A percentile compares a stretch with the other conserved stretches of the same genome.
Conservation (phyloP, 1,139 yeast species). For the Arxiozyma telluris region DNA sequence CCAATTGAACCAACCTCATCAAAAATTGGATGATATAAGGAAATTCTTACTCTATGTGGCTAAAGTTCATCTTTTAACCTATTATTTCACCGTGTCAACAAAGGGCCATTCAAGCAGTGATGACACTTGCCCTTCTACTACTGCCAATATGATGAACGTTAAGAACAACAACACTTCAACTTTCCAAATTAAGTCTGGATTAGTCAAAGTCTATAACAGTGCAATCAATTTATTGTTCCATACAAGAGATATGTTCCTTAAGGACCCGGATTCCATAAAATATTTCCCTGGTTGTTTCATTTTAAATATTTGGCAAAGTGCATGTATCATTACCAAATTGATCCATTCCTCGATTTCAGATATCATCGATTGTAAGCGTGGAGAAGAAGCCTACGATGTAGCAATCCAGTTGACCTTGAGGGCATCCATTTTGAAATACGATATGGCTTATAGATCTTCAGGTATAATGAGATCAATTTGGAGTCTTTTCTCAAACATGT, state of each 20-base stretch:
- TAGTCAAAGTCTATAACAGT: conserved; percentile 69
- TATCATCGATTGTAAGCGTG: conserved; percentile 60
- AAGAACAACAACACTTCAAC: background rate
- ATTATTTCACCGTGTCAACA: conserved; percentile 62
- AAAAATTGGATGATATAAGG: conserved; percentile 52
- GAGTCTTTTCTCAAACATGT: conserved; percentile 55
- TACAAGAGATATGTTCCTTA: conserved; percentile 50
- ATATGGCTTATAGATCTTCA: conserved; percentile 83
- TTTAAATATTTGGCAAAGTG: conserved; percentile 82
- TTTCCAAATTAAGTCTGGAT: conserved; percentile 59
- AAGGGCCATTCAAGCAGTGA: conserved; percentile 1
- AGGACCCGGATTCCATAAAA: conserved; percentile 55
- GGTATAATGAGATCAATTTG: conserved; percentile 93
- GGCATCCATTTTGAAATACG: conserved; percentile 84
- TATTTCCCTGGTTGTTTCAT: conserved; percentile 80
- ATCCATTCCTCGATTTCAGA: conserved; percentile 63
- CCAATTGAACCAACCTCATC: conserved; percentile 32
- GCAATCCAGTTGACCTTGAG: conserved; percentile 64
- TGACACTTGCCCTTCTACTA: too few species aligned
- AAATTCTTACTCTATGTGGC: conserved; percentile 62
- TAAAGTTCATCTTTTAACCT: conserved; percentile 69
- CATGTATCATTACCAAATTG: conserved; percentile 72
- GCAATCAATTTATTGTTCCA: conserved; percentile 65
- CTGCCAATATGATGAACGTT: too few species aligned
- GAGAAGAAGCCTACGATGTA: conserved; percentile 58